Conservation (phyloP, 805 yeast species). For the Spathaspora passalidarum region DNA sequence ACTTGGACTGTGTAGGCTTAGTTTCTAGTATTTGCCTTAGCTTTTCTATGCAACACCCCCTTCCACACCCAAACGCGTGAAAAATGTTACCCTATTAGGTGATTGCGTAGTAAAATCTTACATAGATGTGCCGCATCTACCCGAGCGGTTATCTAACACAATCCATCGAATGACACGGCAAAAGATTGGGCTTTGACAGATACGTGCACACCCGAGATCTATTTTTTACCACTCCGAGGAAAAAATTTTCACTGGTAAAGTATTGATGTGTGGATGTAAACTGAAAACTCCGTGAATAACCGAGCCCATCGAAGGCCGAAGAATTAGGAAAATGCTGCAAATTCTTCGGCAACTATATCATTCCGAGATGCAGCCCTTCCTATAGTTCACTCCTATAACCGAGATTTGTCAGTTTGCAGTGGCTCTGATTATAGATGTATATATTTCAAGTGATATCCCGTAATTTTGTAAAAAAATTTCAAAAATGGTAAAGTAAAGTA, state of each 20-base stretch:
- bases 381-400: neutral
- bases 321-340: neutral
- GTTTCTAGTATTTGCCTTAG: too few relatives aligned
- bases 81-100: too few relatives aligned
- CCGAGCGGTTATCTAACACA: neutral
- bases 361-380: too few relatives aligned
- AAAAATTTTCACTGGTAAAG: neutral
- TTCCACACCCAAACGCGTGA: too few relatives aligned
- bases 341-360: neutral
- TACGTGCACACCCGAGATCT: neutral
- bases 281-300: neutral
- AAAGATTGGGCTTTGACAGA: neutral
- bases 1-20: too few relatives aligned
- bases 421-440: neutral
- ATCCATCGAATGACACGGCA: neutral
- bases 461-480: neutral
- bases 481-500: neutral
- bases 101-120: neutral
- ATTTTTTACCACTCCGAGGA: neutral
- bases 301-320: neutral
- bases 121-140: neutral
- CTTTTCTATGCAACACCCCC: too few relatives aligned
- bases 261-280: neutral
- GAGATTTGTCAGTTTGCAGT: neutral
- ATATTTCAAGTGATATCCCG: too few relatives aligned